Evolutionary conservation across 1,139 yeast species (phyloP), one percentile per base, ranked within the genome.

Genomic region (Arxiozyma slooffiae): DNA sequence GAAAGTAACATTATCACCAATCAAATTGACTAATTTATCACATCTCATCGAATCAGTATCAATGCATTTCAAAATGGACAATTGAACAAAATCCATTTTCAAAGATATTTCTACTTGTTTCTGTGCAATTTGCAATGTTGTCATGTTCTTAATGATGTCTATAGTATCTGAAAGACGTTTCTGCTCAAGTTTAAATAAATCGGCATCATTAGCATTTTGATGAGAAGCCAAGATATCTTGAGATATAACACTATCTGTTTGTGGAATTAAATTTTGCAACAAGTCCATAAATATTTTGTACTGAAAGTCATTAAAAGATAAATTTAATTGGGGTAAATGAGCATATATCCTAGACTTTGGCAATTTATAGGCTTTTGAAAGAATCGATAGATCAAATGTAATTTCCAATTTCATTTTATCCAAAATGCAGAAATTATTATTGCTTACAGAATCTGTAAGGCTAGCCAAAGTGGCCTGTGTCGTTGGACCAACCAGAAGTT

Each of bases 231-330:
- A 14, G 5, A 38, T 8, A 21, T 44, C 40, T n/a, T 41, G 38
- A 30, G 43, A 30, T n/a, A 46, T 22, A 14, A 11, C 24, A 16
- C 17, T 16, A 34, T 48, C 50, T 8, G 45, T 37, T 23, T 48
- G 44, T 76, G 97, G 97, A 18, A 90, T 74, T 30, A 85, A 80
- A 22, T 73, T 76, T 53, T 85, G 85, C 47, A 89, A 70, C 46
- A 92, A 72, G 52, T 82, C 80, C 90, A 92, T 82, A 61, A 92
- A 72, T 0, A 90, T 80, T 63, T 88, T 86, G 69, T 94, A 94
- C 62, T 94, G 96, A 58, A 82, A 84, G 64, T 94, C 98, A 58
- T 88, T 87, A 62, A 92, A 69, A 26, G 85, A 77, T 8, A 94
- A 80, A 37, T 75, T 74, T 54, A 94, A 75, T 38, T 72, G 71